phyloP scores from a whole-genome alignment of 1,139 yeast species.

The Saccharomyces hybrid region DNA sequence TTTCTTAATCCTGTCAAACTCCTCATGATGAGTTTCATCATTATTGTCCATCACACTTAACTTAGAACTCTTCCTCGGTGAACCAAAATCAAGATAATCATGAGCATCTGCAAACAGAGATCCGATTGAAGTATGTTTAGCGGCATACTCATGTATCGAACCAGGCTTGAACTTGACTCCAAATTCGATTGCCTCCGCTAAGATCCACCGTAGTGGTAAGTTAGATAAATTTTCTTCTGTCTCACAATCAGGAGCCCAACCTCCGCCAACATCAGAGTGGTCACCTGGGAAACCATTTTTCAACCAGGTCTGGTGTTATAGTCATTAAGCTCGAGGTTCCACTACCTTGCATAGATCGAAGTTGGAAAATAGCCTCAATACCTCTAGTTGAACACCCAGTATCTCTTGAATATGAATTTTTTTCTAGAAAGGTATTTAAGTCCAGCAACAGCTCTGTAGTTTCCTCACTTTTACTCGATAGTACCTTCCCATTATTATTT shows the following conservation, averaged over 20 bases:
- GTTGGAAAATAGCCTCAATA: slow-evolving; percentile 3
- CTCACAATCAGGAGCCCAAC: slow-evolving; percentile 41
- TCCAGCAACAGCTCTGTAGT: background rate
- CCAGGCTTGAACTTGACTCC: slow-evolving; percentile 43
- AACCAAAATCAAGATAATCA: slow-evolving; percentile 36
- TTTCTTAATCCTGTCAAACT: background rate
- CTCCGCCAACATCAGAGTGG: slow-evolving; percentile 63
- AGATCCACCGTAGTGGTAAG: slow-evolving; percentile 52
- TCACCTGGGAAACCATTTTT: slow-evolving; percentile 63
- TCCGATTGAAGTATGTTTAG: slow-evolving; percentile 34
- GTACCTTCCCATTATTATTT: background rate
- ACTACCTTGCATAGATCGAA: slow-evolving; percentile 5
- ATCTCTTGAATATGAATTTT: background rate
- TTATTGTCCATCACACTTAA: background rate
- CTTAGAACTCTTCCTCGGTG: background rate
- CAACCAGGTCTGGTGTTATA: slow-evolving; percentile 37
- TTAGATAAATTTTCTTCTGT: slow-evolving; percentile 37
- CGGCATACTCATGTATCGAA: slow-evolving; percentile 37
- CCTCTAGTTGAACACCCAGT: background rate
- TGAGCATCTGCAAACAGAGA: slow-evolving; percentile 43
- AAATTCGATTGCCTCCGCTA: slow-evolving; percentile 43
- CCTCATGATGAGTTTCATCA: background rate
- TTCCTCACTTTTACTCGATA: background rate
- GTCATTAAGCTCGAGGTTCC: slow-evolving; percentile 7
- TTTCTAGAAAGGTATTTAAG: background rate